Conservation (phyloP, 164 flowering plant genomes). For the Magnolia officinalis region DNA sequence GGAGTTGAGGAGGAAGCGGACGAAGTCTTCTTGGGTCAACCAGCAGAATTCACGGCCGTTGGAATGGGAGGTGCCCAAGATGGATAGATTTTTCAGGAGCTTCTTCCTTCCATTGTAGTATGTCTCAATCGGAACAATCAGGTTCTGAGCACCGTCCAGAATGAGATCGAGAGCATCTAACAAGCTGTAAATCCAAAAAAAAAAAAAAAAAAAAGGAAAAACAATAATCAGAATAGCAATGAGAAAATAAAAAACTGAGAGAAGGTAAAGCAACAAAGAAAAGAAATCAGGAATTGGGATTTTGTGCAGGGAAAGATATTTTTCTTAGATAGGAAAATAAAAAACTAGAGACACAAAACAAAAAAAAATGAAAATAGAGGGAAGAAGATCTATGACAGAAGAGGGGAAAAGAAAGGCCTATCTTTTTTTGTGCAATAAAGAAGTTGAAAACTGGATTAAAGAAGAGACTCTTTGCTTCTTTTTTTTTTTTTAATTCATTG, state of each 20-base stretch:
- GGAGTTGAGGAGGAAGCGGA: constrained; percentile 65
- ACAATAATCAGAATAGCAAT: not conserved
- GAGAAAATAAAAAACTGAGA: not conserved
- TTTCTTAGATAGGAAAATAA: too few species aligned
- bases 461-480: too few species aligned
- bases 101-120: constrained; percentile 29
- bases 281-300: not conserved
- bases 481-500: too few species aligned
- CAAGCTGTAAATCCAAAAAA: constrained; percentile 35
- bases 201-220: not conserved
- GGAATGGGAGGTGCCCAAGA: constrained; percentile 27
- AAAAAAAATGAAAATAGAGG: too few species aligned
- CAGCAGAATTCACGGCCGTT: constrained; percentile 74
- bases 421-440: too few species aligned
- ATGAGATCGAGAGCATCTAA: constrained; percentile 74
- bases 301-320: too few species aligned
- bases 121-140: constrained; percentile 55
- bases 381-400: too few species aligned
- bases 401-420: too few species aligned
- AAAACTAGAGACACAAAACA: too few species aligned
- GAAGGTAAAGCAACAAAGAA: not conserved
- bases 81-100: constrained; percentile 16
- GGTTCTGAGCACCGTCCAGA: constrained; percentile 68
- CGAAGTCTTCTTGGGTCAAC: constrained; percentile 80
- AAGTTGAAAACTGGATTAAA: too few species aligned